phyloP scores from a whole-genome alignment of 2,329 filamentous ascomycete genomes.

The Diaporthe citrichinensis region DNA sequence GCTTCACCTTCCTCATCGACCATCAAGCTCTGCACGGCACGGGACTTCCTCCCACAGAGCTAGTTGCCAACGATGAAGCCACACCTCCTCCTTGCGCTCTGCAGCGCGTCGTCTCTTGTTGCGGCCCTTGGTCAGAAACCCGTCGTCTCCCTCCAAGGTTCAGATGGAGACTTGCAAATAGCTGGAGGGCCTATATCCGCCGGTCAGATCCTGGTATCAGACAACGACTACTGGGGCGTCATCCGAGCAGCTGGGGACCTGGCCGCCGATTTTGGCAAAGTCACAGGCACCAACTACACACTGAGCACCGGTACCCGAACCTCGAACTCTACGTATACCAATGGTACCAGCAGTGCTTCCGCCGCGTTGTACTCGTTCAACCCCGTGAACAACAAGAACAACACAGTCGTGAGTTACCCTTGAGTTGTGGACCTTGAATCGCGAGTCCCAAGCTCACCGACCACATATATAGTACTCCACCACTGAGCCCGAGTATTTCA shows the following conservation, averaged over 20 bases:
- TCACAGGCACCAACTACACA: conserved; percentile 76
- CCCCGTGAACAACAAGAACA: conserved; percentile 61
- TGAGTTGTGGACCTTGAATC: background rate
- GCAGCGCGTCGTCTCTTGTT: conserved; percentile 45
- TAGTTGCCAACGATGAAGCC: conserved; percentile 40
- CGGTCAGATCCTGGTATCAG: conserved; percentile 68
- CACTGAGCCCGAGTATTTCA: conserved; percentile 57
- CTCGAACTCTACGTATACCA: conserved; percentile 47
- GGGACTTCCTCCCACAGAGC: background rate
- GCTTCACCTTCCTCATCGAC: conserved; percentile 7
- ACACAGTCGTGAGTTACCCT: conserved; percentile 57
- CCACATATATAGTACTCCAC: conserved; percentile 57
- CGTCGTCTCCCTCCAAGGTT: conserved; percentile 57
- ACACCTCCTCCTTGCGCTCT: conserved; percentile 42
- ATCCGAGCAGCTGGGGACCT: conserved; percentile 77
- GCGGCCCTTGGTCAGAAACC: conserved; percentile 64
- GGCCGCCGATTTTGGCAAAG: conserved; percentile 77
- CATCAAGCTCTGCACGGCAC: conserved; percentile 25
- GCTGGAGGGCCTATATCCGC: conserved; percentile 53
- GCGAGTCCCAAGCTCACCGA: background rate
- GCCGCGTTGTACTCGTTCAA: conserved; percentile 55
- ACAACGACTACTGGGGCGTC: conserved; percentile 76
- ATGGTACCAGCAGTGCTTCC: conserved; percentile 17
- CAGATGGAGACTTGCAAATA: conserved; percentile 51
- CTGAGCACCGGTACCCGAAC: conserved; percentile 63